Evolutionary conservation across 768 basidiomycete species (phyloP).

Genomic region (Mycena floridula): DNA sequence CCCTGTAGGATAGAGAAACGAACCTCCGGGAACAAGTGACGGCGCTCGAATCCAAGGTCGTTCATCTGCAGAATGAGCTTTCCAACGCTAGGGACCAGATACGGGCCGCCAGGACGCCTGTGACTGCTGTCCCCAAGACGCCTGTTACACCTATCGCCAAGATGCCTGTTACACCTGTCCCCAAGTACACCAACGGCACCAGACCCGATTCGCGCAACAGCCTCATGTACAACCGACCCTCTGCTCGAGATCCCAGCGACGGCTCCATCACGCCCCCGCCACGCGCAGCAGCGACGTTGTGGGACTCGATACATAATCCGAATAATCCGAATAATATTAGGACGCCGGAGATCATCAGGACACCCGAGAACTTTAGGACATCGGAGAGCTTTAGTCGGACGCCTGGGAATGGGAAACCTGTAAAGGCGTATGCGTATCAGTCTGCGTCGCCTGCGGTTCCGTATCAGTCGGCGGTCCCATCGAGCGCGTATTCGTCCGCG

Average conservation of each 20-base stretch:
- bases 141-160: too few relatives aligned
- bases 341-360: not conserved
- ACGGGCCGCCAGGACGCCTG: slow-evolving; percentile 18
- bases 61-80: slow-evolving; percentile 52
- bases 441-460: slow-evolving; percentile 5
- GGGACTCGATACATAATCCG: slow-evolving; percentile 65
- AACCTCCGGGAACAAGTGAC: slow-evolving; percentile 64
- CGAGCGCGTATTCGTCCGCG: slow-evolving; percentile 12
- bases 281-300: slow-evolving; percentile 41
- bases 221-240: slow-evolving; percentile 43
- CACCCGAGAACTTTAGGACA: too few relatives aligned
- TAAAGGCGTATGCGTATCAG: slow-evolving; percentile 1
- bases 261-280: slow-evolving; percentile 45
- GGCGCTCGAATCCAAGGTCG: slow-evolving; percentile 53
- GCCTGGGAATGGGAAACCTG: too few relatives aligned
- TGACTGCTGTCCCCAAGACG: slow-evolving; percentile 16
- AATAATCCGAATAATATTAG: slow-evolving; percentile 19
- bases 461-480: not conserved
- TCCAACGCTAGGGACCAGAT: slow-evolving; percentile 36
- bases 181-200: slow-evolving; percentile 37
- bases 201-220: slow-evolving; percentile 77
- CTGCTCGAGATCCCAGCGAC: slow-evolving; percentile 26
- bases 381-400: too few relatives aligned
- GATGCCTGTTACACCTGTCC: slow-evolving; percentile 26
- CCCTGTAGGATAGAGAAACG: slow-evolving; percentile 59